These are phyloP conservation scores for Wickerhamomyces strasburgensis DNA, from an alignment of 805 yeast genomes.

Conservation along the genomic window DNA sequence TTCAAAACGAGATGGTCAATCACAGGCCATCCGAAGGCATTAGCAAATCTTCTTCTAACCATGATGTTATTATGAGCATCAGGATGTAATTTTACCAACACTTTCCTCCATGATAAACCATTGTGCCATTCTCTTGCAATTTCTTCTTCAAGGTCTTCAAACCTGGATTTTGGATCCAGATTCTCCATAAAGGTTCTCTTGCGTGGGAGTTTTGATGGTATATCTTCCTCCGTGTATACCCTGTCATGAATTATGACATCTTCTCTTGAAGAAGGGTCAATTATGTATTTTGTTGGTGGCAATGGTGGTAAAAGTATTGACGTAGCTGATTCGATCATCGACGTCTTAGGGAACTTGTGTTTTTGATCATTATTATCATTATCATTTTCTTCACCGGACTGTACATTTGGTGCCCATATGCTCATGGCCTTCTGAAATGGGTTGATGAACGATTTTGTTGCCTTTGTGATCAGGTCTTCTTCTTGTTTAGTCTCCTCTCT, in stretches of 20 bases:
- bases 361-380: constrained; percentile 6
- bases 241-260: constrained; percentile 65
- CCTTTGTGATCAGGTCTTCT: constrained; percentile 12
- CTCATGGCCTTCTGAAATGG: constrained; percentile 44
- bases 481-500: constrained; percentile 13
- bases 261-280: constrained; percentile 57
- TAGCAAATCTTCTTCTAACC: constrained; percentile 66
- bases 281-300: constrained; percentile 56
- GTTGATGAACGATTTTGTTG: constrained; percentile 27
- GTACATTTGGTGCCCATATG: constrained; percentile 34
- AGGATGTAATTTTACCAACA: constrained; percentile 58
- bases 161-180: constrained; percentile 32
- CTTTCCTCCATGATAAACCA: constrained; percentile 68
- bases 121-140: constrained; percentile 69
- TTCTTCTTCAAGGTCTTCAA: constrained; percentile 52
- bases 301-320: constrained; percentile 64
- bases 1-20: constrained; percentile 61
- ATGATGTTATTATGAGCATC: constrained; percentile 77
- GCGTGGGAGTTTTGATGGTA: constrained; percentile 31
- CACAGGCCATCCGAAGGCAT: constrained; percentile 84
- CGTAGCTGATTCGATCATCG: constrained; percentile 66
- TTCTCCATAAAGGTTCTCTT: constrained; percentile 26
- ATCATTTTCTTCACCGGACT: constrained; percentile 4
- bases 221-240: constrained; percentile 47
- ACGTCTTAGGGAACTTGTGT: constrained; percentile 51